Evolutionary conservation across 2,329 filamentous ascomycete genomes (phyloP).

Genomic region (Pseudocercospora eumusae): DNA sequence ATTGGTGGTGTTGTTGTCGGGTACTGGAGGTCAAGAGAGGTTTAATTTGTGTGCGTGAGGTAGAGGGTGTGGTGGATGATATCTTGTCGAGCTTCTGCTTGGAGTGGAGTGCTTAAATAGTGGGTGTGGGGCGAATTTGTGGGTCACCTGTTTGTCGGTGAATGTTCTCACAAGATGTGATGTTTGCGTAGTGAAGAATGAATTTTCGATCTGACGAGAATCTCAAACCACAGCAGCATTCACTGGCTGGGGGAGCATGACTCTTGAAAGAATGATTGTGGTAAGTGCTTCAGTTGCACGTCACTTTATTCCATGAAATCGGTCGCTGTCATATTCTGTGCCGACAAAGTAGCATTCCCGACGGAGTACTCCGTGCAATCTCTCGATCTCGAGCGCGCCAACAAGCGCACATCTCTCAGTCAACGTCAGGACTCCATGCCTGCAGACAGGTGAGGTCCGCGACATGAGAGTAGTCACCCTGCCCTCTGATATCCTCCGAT

Average conservation of each 20-base stretch:
- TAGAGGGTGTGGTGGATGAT: background rate
- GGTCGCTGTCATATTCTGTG: background rate
- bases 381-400: background rate
- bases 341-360: background rate
- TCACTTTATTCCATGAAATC: background rate
- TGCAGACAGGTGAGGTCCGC: slow-evolving; percentile 1
- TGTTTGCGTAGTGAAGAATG: background rate
- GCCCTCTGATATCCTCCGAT: slow-evolving; percentile 4
- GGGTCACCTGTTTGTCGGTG: background rate
- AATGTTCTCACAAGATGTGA: background rate
- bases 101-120: background rate
- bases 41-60: background rate
- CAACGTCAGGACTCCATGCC: background rate
- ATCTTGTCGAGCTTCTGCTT: background rate
- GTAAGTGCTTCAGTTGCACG: background rate
- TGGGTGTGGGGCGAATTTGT: background rate
- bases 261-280: background rate
- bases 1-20: background rate
- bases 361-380: background rate
- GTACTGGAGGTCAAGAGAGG: background rate
- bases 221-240: background rate
- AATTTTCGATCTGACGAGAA: background rate
- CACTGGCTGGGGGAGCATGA: background rate
- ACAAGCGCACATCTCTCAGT: background rate
- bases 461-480: slow-evolving; percentile 1